Evolutionary conservation across 176 grass and related monocot species (phyloP).

Genomic region (Rhynchospora breviuscula): DNA sequence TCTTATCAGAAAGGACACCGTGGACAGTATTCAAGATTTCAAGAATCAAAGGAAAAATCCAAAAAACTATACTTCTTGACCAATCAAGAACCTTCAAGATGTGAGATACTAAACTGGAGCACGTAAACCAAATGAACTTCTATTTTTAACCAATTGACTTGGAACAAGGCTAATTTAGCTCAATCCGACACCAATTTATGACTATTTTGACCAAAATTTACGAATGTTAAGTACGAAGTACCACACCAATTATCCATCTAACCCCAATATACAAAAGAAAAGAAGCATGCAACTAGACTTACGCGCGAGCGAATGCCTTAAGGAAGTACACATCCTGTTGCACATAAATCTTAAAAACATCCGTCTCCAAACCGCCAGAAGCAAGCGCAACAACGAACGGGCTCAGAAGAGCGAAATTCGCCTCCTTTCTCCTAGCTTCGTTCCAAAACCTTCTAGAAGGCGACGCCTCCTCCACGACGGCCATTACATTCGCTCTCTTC

Average conservation of each 20-base stretch:
- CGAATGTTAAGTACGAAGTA: not conserved
- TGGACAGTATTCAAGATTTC: not conserved
- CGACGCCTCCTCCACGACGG: constrained; percentile 55
- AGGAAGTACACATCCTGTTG: constrained; percentile 80
- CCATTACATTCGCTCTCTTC: not conserved
- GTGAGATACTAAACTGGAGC: not conserved
- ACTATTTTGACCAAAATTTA: not conserved
- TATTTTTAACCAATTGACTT: not conserved
- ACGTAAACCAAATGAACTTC: constrained; percentile 3
- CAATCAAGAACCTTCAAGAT: not conserved
- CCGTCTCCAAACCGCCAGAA: constrained; percentile 47
- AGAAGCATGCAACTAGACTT: constrained; percentile 18
- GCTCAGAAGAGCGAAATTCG: constrained; percentile 60
- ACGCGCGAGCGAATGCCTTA: constrained; percentile 72
- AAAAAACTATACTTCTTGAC: not conserved
- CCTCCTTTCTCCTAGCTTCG: constrained; percentile 51
- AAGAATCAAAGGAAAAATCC: not conserved
- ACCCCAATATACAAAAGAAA: not conserved
- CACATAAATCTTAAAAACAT: constrained; percentile 72
- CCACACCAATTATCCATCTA: constrained; percentile 12
- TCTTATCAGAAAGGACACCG: not conserved
- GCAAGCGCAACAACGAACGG: constrained; percentile 81
- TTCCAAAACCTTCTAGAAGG: constrained; percentile 78
- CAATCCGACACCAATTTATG: not conserved
- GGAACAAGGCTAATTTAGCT: not conserved